A percentile compares a stretch with the other conserved stretches of the same genome.
Conservation (phyloP, 495 filamentous ascomycete genomes). For the Neurospora sp. region DNA sequence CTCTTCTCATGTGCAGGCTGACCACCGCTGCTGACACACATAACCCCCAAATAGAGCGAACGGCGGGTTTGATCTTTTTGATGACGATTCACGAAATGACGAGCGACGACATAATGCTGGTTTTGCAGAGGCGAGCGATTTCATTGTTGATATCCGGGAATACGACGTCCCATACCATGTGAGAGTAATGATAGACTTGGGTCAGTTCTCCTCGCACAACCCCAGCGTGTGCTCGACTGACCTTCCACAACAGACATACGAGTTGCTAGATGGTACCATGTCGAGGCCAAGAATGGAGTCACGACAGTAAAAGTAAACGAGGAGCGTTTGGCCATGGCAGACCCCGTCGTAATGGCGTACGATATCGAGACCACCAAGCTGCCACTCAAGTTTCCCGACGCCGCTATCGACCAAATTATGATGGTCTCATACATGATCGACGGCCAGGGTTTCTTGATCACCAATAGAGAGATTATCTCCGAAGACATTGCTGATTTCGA, state of each 20-base stretch:
- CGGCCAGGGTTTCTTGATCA: slow-evolving; percentile 95
- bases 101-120: slow-evolving; percentile 71
- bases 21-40: slow-evolving; percentile 1
- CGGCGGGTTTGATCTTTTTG: slow-evolving; percentile 91
- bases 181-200: slow-evolving; percentile 91
- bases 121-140: slow-evolving; percentile 87
- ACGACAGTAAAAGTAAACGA: slow-evolving; percentile 74
- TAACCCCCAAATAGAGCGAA: slow-evolving; percentile 49
- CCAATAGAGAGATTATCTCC: slow-evolving; percentile 94
- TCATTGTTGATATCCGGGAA: slow-evolving; percentile 96
- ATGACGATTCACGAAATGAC: slow-evolving; percentile 79
- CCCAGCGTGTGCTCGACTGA: slow-evolving; percentile 9
- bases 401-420: slow-evolving; percentile 94
- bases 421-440: slow-evolving; percentile 99
- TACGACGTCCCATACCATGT: slow-evolving; percentile 99
- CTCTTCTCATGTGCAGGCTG: neutral
- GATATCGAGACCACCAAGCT: slow-evolving; percentile 98
- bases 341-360: slow-evolving; percentile 92
- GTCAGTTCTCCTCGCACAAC: slow-evolving; percentile 31
- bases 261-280: slow-evolving; percentile 93
- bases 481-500: slow-evolving; percentile 98
- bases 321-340: slow-evolving; percentile 78
- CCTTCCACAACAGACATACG: slow-evolving; percentile 59
- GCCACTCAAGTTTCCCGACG: slow-evolving; percentile 96
- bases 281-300: slow-evolving; percentile 85